phyloP scores from a whole-genome alignment of 2,329 filamentous ascomycete species.

The Aspergillus jensenii region DNA sequence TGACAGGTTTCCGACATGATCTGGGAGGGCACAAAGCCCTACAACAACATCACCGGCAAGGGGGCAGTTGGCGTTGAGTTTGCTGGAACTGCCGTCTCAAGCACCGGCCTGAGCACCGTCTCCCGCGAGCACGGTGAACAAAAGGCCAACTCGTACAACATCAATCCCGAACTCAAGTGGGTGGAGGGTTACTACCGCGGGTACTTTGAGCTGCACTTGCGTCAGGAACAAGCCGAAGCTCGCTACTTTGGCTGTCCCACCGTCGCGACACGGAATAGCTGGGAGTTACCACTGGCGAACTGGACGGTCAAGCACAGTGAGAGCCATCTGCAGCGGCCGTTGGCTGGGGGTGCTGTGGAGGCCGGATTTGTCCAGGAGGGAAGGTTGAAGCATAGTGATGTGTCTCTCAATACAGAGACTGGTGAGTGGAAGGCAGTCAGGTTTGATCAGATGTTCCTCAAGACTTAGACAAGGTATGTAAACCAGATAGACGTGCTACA shows the following conservation, averaged over 20 bases:
- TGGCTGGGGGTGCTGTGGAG: conserved; percentile 49
- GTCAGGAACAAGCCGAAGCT: conserved; percentile 58
- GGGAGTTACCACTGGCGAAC: conserved; percentile 67
- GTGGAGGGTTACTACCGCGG: conserved; percentile 72
- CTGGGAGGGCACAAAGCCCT: conserved; percentile 55
- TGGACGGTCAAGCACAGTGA: conserved; percentile 66
- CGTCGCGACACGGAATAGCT: conserved; percentile 50
- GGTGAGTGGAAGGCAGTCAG: conserved; percentile 20
- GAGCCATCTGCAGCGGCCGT: conserved; percentile 57
- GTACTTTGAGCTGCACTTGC: conserved; percentile 66
- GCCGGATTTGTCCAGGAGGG: conserved; percentile 38
- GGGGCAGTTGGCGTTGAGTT: conserved; percentile 64
- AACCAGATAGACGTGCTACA: not conserved
- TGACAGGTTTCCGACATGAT: conserved; percentile 49
- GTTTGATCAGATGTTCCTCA: conserved; percentile 15
- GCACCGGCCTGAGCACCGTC: conserved; percentile 52
- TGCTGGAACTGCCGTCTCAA: conserved; percentile 67
- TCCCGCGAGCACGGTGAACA: conserved; percentile 48
- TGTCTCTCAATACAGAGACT: conserved; percentile 36
- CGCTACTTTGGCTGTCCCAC: conserved; percentile 57
- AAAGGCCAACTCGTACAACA: conserved; percentile 23
- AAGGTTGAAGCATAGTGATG: conserved; percentile 29
- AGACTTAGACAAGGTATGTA: not conserved
- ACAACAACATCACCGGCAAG: conserved; percentile 54
- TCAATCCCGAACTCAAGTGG: conserved; percentile 69